Conservation (phyloP, 1,284 basidiomycete species). For the Porogramme epimiltina region DNA sequence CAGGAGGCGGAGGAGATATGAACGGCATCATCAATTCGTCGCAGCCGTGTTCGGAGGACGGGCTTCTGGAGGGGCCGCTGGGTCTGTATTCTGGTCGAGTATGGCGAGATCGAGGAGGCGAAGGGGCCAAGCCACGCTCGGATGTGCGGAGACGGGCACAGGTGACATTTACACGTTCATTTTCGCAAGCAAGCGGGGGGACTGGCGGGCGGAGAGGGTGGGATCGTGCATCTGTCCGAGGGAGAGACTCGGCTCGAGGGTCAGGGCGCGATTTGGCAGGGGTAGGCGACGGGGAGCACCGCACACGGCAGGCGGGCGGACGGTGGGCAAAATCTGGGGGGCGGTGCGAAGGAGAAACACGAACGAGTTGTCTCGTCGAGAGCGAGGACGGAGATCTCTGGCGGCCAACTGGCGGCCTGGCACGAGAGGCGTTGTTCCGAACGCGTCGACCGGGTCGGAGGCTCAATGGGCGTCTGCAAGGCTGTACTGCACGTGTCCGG, state of each 20-base stretch:
- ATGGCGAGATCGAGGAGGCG: background rate
- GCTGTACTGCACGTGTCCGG: background rate
- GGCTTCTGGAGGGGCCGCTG: background rate
- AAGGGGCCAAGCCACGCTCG: no score
- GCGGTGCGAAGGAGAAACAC: background rate
- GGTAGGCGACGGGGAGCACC: background rate
- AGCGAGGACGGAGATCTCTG: no score
- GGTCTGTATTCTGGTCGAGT: background rate
- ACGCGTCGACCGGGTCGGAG: no score
- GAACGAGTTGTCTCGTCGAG: background rate
- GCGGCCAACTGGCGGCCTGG: no score
- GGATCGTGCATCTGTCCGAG: conserved; percentile 19
- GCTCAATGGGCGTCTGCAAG: background rate
- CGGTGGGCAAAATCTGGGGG: background rate
- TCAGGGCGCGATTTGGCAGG: background rate
- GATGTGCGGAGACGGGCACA: no score
- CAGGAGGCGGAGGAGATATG: background rate
- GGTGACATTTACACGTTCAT: conserved; percentile 14
- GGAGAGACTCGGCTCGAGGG: conserved; percentile 1
- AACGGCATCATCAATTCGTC: background rate
- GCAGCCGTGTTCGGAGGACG: background rate
- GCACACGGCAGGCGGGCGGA: background rate
- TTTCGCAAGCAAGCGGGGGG: conserved; percentile 2
- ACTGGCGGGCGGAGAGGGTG: conserved; percentile 17
- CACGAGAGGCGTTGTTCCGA: no score